Conservation (phyloP, 345 rosid genomes). For the Streptanthus diversifolius region DNA sequence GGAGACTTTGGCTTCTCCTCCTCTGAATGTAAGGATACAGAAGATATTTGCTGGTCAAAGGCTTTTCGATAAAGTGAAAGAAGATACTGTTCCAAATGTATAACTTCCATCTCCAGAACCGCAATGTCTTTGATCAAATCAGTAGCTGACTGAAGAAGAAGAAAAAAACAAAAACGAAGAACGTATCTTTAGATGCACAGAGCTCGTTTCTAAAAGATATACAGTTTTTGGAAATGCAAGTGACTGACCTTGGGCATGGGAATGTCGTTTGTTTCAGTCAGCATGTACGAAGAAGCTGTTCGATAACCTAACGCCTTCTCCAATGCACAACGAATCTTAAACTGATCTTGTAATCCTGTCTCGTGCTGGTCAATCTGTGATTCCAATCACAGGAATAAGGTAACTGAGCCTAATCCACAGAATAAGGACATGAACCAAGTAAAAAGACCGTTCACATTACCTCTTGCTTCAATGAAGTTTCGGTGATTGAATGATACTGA, state of each 20-base stretch:
- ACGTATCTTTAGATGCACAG: neutral
- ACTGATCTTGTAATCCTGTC: constrained; percentile 72
- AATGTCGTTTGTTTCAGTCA: constrained; percentile 32
- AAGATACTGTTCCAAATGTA: constrained; percentile 83
- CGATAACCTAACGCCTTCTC: constrained; percentile 83
- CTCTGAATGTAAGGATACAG: constrained; percentile 48
- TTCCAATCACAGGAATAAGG: constrained; percentile 7
- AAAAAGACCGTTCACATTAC: constrained; percentile 29
- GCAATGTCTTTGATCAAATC: constrained; percentile 86
- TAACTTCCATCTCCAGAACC: constrained; percentile 86
- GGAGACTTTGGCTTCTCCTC: constrained; percentile 50
- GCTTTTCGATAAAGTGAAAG: constrained; percentile 81
- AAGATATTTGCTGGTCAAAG: constrained; percentile 64
- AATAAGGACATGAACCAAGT: constrained; percentile 5
- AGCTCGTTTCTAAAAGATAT: constrained; percentile 2
- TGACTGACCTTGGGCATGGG: constrained; percentile 62
- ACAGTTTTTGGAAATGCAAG: constrained; percentile 9
- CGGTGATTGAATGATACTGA: constrained; percentile 38
- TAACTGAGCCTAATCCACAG: neutral
- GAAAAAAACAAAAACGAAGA: neutral
- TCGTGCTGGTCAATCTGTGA: constrained; percentile 80
- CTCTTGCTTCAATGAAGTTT: constrained; percentile 77
- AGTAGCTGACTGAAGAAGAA: constrained; percentile 58
- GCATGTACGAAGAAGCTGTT: constrained; percentile 36
- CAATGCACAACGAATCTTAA: constrained; percentile 63